Conservation (phyloP, 768 basidiomycete species). For the Cyathus striatus region DNA sequence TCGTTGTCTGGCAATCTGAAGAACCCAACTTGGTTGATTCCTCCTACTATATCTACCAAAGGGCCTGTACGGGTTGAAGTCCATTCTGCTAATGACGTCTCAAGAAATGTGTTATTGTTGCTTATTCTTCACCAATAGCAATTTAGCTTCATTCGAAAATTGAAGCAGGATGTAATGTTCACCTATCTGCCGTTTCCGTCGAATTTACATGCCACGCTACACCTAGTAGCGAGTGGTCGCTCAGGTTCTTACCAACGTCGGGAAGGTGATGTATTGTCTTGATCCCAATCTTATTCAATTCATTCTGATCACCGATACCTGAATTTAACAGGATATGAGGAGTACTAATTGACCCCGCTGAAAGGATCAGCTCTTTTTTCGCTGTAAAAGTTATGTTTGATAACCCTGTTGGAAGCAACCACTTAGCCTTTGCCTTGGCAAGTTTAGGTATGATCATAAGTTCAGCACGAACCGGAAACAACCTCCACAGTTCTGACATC, state of each 20-base stretch:
- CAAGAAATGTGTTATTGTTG: not conserved
- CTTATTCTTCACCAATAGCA: not conserved
- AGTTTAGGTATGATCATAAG: not conserved
- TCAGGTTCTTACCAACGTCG: slow-evolving; percentile 15
- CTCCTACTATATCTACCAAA: slow-evolving; percentile 9
- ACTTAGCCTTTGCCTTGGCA: not conserved
- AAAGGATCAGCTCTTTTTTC: slow-evolving; percentile 22
- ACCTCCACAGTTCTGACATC: slow-evolving; percentile 10
- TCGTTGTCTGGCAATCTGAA: slow-evolving; percentile 14
- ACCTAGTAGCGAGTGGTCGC: slow-evolving; percentile 13
- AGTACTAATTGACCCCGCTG: slow-evolving; percentile 22
- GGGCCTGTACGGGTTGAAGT: slow-evolving; percentile 10
- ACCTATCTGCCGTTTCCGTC: slow-evolving; percentile 4
- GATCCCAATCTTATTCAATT: slow-evolving; percentile 10
- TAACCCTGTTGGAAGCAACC: no score
- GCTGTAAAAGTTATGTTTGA: slow-evolving; percentile 15
- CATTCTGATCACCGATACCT: slow-evolving; percentile 16
- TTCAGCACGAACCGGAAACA: not conserved
- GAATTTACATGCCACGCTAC: slow-evolving; percentile 9
- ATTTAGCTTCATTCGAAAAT: not conserved
- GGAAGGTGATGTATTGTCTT: slow-evolving; percentile 13
- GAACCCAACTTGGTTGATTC: slow-evolving; percentile 13
- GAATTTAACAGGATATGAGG: slow-evolving; percentile 19
- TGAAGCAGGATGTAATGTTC: not conserved
- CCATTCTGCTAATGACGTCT: slow-evolving; percentile 10